phyloP scores from a whole-genome alignment of 2,329 filamentous ascomycete genomes.

The Aspergillus sp. region DNA sequence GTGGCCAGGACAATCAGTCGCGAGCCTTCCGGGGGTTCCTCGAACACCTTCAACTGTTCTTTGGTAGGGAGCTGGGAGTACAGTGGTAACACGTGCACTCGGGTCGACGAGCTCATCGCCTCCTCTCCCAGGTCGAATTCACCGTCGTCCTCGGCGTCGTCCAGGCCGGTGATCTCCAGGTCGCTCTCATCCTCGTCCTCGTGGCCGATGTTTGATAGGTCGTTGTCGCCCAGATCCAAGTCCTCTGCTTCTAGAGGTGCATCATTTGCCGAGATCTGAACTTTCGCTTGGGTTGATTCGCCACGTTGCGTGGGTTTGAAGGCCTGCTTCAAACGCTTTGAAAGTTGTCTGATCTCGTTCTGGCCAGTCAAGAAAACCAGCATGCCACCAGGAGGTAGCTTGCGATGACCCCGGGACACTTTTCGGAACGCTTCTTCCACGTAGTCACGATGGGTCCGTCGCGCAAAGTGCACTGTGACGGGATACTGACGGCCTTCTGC shows the following conservation, averaged over 20 bases:
- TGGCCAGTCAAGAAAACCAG: constrained; percentile 93
- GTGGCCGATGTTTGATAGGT: constrained; percentile 49
- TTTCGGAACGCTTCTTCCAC: constrained; percentile 88
- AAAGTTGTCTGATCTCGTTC: constrained; percentile 83
- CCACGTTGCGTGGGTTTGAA: constrained; percentile 55
- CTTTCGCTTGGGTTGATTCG: constrained; percentile 60
- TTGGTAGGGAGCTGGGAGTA: constrained; percentile 89
- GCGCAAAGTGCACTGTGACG: constrained; percentile 85
- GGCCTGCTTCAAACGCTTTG: constrained; percentile 71
- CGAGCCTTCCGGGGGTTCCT: constrained; percentile 76
- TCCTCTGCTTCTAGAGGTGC: constrained; percentile 82
- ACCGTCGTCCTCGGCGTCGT: constrained; percentile 59
- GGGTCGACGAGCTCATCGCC: constrained; percentile 58
- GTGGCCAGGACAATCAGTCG: constrained; percentile 88
- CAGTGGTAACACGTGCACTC: constrained; percentile 86
- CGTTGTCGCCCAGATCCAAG: constrained; percentile 69
- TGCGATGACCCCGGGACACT: constrained; percentile 80
- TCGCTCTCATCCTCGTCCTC: constrained; percentile 57
- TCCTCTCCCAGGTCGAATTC: constrained; percentile 66
- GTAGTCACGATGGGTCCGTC: constrained; percentile 81
- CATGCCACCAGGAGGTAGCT: constrained; percentile 86
- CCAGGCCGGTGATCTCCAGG: constrained; percentile 60
- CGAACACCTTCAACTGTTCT: constrained; percentile 89
- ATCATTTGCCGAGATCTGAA: constrained; percentile 74
- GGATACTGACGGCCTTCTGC: constrained; percentile 89